Base-by-base conservation (phyloP, 1,284 basidiomycete species). In the Trametes polyzona region DNA sequence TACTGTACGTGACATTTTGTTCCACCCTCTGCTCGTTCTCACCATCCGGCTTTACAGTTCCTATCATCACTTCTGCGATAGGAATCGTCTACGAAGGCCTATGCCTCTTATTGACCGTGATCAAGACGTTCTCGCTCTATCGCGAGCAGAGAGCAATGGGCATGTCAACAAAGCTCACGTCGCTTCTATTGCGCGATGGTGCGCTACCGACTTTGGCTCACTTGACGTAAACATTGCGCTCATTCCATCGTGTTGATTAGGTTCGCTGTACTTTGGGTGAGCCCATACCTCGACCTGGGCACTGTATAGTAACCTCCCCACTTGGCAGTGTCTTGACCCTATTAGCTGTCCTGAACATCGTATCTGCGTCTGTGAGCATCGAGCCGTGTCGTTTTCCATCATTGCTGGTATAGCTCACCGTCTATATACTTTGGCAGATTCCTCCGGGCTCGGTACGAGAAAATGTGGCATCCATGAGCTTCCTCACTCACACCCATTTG, bases 201-300 rank as follows among this genome's bases (percentile, higher is more conserved):
- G 35, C 17, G 46, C 14, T n/a, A n/a, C n/a, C n/a, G n/a, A 16
- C 21, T 35, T 12, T 17, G 3, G 12, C 19, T 26, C 21, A 6
- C 11, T n/a, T 36, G 10, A 3, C 23, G 5, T 32, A 23, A 14
- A 9, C 14, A 2, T 5, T 19, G 7, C 26, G n/a, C 27, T 35
- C 11, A 24, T 10, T 24, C 8, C 19, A 23, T 21, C n/a, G 17
- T 30, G 12, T 14, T 4, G 12, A 9, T 35, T 30, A 47, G 46
- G 46, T 12, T 47, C 46, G 14, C 33, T 47, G 2, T 47, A 47
- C 24, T 47, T 47, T 12, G 46, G n/a, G 46, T 47, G 12, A 37
- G 46, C 19, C 5, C 6, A 26, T 12, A 42, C n/a, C 9, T n/a
- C 37, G 11, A 41, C 16, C 44, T 11, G 16, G 8, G 26, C 17